Base-by-base conservation (phyloP, 306 rosid species). In the Canavalia ensiformis region DNA sequence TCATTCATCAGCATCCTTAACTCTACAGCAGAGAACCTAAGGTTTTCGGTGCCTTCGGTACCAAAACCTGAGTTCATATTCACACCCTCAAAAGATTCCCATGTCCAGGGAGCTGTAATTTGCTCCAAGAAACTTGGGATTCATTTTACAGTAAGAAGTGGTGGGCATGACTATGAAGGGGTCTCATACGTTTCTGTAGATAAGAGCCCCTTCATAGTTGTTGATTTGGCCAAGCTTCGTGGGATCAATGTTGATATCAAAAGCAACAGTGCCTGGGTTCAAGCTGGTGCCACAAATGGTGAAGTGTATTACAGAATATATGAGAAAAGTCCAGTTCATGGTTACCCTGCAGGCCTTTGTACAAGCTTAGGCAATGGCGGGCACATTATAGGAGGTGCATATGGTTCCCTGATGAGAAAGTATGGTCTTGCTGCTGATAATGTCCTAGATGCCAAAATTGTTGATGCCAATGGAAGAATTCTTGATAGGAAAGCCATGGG, bases 331-430 rank as follows among this genome's bases (percentile, higher is more conserved):
- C 30, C 74, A 0, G 49, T 83, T 54, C 90, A 59, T 67, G 89
- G 91, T 3, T 93, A 84, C 84, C 96, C 92, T 51, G 91, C 91
- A 42, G 87, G 92, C 0, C 25, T 83, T 2, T 91, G 95, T 62
- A 72, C 94, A 1, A 88, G 82, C 4, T 74, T 91, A 39, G 97
- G 97, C 0, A 63, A 86, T 3, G 95, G 97, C 2, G 97, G 97
- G 9, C 97, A 91, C 46, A 80, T 91, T 0, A 90, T 87, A 2
- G 98, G 98, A 5, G 98, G 98, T 4, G 98, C 91, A 0, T 91
- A 86, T 72, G 98, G 98, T 5, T 9, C 85, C 30, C 8, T 90
- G 86, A 75, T 89, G 88, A 87, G 98, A 68, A 89, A 90, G 35
- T 87, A 82, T 69, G 97, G 98, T 0, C 90, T 91, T 6, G 91